Evolutionary conservation across 1,139 yeast genomes (phyloP), one percentile per base, ranked within the genome.

Genomic region (Scheffersomyces lignicola): DNA sequence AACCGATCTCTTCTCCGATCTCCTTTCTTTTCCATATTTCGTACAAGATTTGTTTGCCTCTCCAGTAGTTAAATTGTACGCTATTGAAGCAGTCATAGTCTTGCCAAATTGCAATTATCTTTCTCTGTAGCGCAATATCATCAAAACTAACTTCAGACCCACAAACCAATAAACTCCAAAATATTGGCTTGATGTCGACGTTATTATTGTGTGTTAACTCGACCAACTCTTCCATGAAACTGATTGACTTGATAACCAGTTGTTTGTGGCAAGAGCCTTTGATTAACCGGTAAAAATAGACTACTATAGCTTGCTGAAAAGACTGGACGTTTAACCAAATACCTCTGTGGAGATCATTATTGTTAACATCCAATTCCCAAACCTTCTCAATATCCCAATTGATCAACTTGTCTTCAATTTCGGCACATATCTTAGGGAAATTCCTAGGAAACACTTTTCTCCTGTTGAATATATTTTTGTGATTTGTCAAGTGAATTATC

Each of bases 381-480:
- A 34, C 31, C 34, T 49, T 41, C n/a, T 50, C 62, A n/a, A 63
- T 45, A 25, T 55, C 56, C 80, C 80, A 76, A 35, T 58, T 62
- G 29, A 67, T 44, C 20, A 77, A 51, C 27, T 62, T 65, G 38
- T 76, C 80, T 44, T 76, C 80, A 5, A 70, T 48, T 33, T 76
- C 80, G 35, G 80, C 75, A 47, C 80, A 76, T 3, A 76, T 59
- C 38, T 65, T 63, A 3, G 81, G 81, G 47, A 76, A 77, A 45
- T 76, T 76, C 31, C 80, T 54, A 0, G 82, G 81, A 33, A 62
- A 66, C n/a, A 65, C 62, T 21, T 65, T 60, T 24, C 63, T 62
- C n/a, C 66, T 50, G 28, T 57, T 50, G 45, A 76, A 76, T 35
- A 73, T 67, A 35, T 72, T 67, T 47, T 74, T 72, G 46, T 76